phyloP scores from a whole-genome alignment of 768 basidiomycete genomes.

The Porpolomopsis calyptriformis region DNA sequence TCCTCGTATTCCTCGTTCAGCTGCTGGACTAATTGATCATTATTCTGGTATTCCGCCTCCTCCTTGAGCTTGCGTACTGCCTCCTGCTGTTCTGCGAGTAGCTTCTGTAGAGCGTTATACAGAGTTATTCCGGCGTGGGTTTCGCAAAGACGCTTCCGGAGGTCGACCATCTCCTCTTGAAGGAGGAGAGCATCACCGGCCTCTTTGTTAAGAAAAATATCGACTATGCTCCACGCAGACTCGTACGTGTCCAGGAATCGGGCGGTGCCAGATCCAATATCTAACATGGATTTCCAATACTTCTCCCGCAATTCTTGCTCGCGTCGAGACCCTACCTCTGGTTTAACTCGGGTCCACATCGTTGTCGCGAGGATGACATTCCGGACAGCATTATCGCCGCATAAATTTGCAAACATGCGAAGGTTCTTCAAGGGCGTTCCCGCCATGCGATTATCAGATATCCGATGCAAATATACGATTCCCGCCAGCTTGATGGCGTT shows the following conservation, averaged over 20 bases:
- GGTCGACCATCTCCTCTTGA: slow-evolving; percentile 9
- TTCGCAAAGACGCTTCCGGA: slow-evolving; percentile 6
- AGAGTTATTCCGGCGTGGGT: slow-evolving; percentile 7
- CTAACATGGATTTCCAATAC: slow-evolving; percentile 7
- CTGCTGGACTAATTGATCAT: slow-evolving; percentile 2
- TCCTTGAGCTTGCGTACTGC: slow-evolving; percentile 5
- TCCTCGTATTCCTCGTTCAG: slow-evolving; percentile 6
- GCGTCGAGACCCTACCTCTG: not conserved
- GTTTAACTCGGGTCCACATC: slow-evolving; percentile 30
- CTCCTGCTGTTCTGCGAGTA: slow-evolving; percentile 9
- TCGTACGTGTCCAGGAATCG: not conserved
- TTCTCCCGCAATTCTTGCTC: slow-evolving; percentile 3
- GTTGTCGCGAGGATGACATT: slow-evolving; percentile 36
- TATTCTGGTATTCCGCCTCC: slow-evolving; percentile 5
- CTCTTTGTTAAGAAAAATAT: not conserved
- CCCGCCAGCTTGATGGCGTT: slow-evolving; percentile 14
- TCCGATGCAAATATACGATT: slow-evolving; percentile 32
- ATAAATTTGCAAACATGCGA: slow-evolving; percentile 7
- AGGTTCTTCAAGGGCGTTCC: slow-evolving; percentile 8
- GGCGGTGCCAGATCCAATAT: slow-evolving; percentile 1
- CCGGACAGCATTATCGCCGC: slow-evolving; percentile 27
- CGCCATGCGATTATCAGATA: slow-evolving; percentile 22
- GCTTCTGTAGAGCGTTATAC: slow-evolving; percentile 7
- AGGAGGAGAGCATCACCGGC: slow-evolving; percentile 2
- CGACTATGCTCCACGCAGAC: slow-evolving; percentile 8